Evolutionary conservation across 2,329 filamentous ascomycete genomes (phyloP).

Genomic region (Cyanodermella asteris): DNA sequence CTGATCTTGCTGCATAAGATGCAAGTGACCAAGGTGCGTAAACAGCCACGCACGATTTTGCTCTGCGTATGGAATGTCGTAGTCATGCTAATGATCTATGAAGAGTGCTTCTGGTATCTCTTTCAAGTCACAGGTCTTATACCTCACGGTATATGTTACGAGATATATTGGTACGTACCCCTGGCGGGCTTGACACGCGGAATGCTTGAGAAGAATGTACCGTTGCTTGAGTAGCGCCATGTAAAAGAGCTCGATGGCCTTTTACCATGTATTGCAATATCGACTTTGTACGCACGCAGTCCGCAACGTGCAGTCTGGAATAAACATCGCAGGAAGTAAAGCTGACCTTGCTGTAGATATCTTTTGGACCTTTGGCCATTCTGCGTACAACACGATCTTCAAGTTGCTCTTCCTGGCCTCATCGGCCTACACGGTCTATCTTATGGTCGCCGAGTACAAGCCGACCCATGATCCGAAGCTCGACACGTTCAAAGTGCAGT

Average conservation of each 20-base stretch:
- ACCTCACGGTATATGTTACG: slow-evolving; percentile 81
- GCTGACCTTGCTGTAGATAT: slow-evolving; percentile 47
- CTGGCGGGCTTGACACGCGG: too few relatives aligned
- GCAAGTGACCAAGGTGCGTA: slow-evolving; percentile 62
- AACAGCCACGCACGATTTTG: slow-evolving; percentile 4
- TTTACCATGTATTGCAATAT: too few relatives aligned
- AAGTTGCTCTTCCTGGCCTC: slow-evolving; percentile 86
- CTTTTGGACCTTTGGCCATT: slow-evolving; percentile 51
- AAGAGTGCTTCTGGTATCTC: slow-evolving; percentile 95
- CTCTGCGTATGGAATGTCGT: neutral
- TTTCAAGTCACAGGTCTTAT: slow-evolving; percentile 94
- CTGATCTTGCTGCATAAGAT: slow-evolving; percentile 94
- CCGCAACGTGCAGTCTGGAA: too few relatives aligned
- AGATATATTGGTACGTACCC: slow-evolving; percentile 54
- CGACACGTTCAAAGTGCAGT: slow-evolving; percentile 94
- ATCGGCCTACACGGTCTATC: slow-evolving; percentile 85
- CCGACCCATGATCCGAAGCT: slow-evolving; percentile 92
- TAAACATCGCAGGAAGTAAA: slow-evolving; percentile 2
- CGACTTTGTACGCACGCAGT: too few relatives aligned
- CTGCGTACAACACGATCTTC: slow-evolving; percentile 81
- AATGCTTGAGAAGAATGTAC: neutral
- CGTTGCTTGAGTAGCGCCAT: neutral
- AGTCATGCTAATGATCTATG: slow-evolving; percentile 7
- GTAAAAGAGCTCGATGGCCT: too few relatives aligned
- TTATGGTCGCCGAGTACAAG: slow-evolving; percentile 95